Conservation (phyloP, 2,329 filamentous ascomycete species). For the Colletotrichum somersetense region DNA sequence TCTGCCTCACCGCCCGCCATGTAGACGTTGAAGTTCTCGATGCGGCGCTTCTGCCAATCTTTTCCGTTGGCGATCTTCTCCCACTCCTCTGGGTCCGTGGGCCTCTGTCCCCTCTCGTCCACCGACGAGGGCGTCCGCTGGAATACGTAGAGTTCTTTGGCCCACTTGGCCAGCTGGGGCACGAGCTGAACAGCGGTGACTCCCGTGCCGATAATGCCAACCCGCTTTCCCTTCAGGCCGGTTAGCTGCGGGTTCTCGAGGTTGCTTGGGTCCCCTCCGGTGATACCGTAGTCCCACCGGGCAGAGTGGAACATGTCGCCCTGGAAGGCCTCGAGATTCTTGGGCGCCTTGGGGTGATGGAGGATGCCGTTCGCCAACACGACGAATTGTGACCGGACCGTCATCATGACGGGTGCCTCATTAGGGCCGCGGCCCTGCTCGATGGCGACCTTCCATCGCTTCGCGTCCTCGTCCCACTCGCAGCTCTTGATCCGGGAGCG, state of each 20-base stretch:
- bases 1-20: slow-evolving; percentile 50
- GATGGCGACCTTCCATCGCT: slow-evolving; percentile 44
- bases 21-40: slow-evolving; percentile 57
- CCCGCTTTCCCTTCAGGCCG: slow-evolving; percentile 60
- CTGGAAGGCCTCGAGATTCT: slow-evolving; percentile 56
- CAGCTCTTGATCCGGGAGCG: slow-evolving; percentile 55
- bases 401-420: slow-evolving; percentile 46
- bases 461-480: slow-evolving; percentile 60
- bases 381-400: slow-evolving; percentile 56
- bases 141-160: slow-evolving; percentile 66
- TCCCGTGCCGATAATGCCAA: slow-evolving; percentile 65
- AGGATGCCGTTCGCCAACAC: slow-evolving; percentile 55
- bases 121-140: slow-evolving; percentile 66
- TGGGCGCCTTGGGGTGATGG: slow-evolving; percentile 57
- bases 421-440: slow-evolving; percentile 47
- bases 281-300: slow-evolving; percentile 59
- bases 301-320: slow-evolving; percentile 61
- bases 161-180: slow-evolving; percentile 59
- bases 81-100: slow-evolving; percentile 59
- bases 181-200: slow-evolving; percentile 62
- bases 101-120: slow-evolving; percentile 52
- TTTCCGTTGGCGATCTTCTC: slow-evolving; percentile 49
- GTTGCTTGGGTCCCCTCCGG: slow-evolving; percentile 56
- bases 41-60: slow-evolving; percentile 65
- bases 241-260: slow-evolving; percentile 56